Evolutionary conservation across 2,329 filamentous ascomycete species (phyloP), one percentile per base, ranked within the genome.

Genomic region (Daldinia eschscholtzii): DNA sequence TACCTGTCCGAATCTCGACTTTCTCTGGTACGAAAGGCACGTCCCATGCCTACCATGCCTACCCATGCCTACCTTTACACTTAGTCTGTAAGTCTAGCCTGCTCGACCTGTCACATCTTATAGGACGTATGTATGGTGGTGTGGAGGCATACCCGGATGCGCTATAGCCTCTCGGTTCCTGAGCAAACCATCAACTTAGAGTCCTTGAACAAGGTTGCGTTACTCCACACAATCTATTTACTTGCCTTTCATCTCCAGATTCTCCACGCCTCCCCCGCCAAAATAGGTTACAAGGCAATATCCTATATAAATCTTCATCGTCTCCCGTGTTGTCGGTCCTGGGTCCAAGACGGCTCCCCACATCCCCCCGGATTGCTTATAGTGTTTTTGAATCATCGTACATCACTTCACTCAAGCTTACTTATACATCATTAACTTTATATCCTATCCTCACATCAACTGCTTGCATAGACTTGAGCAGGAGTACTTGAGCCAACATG

Each of bases 301-400:
- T 79, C 71, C 72, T 79, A 81, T 81, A 81, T 82, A 82, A 80
- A 75, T 76, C 73, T 78, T 78, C 77, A 75, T 76, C 74, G 69
- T 74, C 76, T 76, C 78, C 79, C 77, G 70, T 76, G 71, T 72
- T 71, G 68, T 76, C 76, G 77, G 74, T 65, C 62, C 65, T 72
- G 75, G 73, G 72, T 67, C 72, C 62, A 70, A 74, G 72, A 67
- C 68, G 70, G 66, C 67, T 71, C 70, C 68, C 71, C 74, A 74
- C 71, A 73, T 71, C 70, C 66, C 68, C 68, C 69, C 66, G 66
- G 71, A 62, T 63, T 70, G 28, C 57, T 66, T 48, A 68, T 69
- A 69, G 61, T 63, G 61, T 64, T 68, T 67, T 64, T 65, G 60
- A 64, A 56, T 68, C 64, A 69, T 61, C 60, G 57, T 56, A 65